phyloP scores from a whole-genome alignment of 345 rosid species.

The Hibiscus trionum region DNA sequence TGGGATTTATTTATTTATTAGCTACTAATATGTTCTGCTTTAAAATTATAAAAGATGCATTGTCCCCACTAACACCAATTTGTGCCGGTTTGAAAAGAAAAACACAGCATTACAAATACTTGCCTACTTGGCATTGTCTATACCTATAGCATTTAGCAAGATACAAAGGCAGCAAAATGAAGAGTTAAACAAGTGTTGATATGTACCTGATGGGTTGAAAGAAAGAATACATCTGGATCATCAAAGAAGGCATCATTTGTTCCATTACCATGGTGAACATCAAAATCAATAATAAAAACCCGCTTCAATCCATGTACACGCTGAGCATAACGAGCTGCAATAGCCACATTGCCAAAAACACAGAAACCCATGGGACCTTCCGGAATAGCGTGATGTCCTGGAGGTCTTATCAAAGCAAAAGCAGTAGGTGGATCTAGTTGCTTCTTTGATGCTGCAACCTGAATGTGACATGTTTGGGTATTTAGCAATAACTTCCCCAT shows the following conservation, averaged over 20 bases:
- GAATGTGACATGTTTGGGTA: conserved; percentile 12
- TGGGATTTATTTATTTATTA: background rate
- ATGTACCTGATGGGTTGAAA: conserved; percentile 86
- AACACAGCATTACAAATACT: background rate
- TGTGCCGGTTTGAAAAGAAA: conserved; percentile 3
- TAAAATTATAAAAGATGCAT: background rate
- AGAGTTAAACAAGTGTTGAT: background rate
- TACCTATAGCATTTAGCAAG: background rate
- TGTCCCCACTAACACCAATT: background rate
- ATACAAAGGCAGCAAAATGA: background rate
- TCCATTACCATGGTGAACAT: conserved; percentile 97
- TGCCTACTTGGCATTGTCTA: background rate
- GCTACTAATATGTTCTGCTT: background rate
- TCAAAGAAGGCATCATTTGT: conserved; percentile 80
- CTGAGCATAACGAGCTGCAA: conserved; percentile 93
- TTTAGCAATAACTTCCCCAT: background rate
- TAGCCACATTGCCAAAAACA: conserved; percentile 82
- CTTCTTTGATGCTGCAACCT: conserved; percentile 64
- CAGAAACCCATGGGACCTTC: conserved; percentile 99
- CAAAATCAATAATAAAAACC: conserved; percentile 78
- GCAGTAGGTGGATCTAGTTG: conserved; percentile 57
- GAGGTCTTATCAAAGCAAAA: conserved; percentile 91
- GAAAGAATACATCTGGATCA: conserved; percentile 84
- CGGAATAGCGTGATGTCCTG: conserved; percentile 89
- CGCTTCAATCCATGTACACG: conserved; percentile 58